These are phyloP conservation scores for Colletotrichum sp. DNA, from an alignment of 2,329 filamentous ascomycete species.

Conservation along the genomic window DNA sequence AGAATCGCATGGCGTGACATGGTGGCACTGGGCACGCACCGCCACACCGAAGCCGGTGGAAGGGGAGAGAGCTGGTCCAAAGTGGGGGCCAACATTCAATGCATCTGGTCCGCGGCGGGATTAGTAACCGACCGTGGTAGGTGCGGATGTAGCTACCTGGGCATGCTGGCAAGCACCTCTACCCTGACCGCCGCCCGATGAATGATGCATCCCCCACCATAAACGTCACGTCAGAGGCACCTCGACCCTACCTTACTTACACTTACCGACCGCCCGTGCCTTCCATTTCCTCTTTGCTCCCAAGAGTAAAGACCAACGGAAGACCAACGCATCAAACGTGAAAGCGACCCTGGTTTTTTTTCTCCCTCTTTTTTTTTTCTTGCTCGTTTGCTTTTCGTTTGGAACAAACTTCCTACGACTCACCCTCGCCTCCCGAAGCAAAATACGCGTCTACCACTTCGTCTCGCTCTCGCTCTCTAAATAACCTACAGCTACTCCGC, in stretches of 20 bases:
- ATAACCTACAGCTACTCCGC: background rate
- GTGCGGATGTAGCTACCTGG: background rate
- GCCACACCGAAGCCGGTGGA: slow-evolving; percentile 19
- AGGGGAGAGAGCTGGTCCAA: background rate
- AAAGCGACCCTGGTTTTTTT: background rate
- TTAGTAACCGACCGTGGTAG: slow-evolving; percentile 1
- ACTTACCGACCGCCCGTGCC: background rate
- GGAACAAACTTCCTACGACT: background rate
- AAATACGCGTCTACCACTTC: background rate
- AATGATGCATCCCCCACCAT: background rate
- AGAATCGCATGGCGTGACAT: background rate
- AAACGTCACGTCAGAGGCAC: background rate
- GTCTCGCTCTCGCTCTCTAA: background rate
- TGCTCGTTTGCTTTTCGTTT: background rate
- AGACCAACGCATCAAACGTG: background rate
- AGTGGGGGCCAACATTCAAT: background rate
- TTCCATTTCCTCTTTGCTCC: background rate
- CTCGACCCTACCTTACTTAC: background rate
- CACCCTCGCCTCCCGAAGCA: background rate
- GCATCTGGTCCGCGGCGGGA: background rate
- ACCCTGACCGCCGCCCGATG: background rate
- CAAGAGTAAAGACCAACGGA: background rate
- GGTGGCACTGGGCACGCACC: background rate
- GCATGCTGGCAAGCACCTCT: background rate
- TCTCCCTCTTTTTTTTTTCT: background rate